Evolutionary conservation across 352 stramenopile species (phyloP), one percentile per base, ranked within the genome.

Genomic region (Pythium brachiatum): DNA sequence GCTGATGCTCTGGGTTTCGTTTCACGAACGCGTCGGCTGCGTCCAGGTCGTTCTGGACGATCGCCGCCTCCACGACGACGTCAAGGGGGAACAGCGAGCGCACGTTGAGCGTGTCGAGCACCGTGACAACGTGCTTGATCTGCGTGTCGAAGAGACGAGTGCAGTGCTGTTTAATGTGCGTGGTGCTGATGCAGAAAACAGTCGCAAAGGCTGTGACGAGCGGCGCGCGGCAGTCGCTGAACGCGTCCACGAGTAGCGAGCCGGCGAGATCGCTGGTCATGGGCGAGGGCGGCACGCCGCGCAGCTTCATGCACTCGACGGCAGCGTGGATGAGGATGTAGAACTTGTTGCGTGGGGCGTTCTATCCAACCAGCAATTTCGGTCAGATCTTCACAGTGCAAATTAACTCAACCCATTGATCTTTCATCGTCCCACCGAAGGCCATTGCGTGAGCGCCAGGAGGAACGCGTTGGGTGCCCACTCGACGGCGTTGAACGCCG

Each of bases 11-110:
- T 8, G 48, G 36, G 20, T 76, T 59, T 20, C 64, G 59, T 20
- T 74, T 68, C 27, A 86, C 79, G 59, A 86, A 90, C 39, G 71
- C 23, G 59, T 94, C 84, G 6, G 74, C 84, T 5, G 74, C 74
- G 4, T 70, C 64, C 11, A 91, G 66, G 53, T 90, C 78, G 53
- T 88, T 76, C 57, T 85, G 69, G 48, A 66, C 63, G 41, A 89
- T 71, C 1, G 72, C 75, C 0, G 73, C 72, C 27, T 64, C 26
- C 48, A 89, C 59, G 21, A 91, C 69, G 0, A 47, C 23, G 26
- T 78, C 63, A 1, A 72, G 54, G 9, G 79, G 70, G 59, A 91
- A 29, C 18, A 86, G 21, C 32, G 79, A 46, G 43, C 69, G 76
- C 73, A 78, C 74, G 50, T 66, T 60, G 15, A 89, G 60, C 20